A percentile compares a stretch with the other conserved stretches of the same genome.
Evolutionary conservation across 352 stramenopile genomes (phyloP).

Genomic region (Phytophthora aleatoria): DNA sequence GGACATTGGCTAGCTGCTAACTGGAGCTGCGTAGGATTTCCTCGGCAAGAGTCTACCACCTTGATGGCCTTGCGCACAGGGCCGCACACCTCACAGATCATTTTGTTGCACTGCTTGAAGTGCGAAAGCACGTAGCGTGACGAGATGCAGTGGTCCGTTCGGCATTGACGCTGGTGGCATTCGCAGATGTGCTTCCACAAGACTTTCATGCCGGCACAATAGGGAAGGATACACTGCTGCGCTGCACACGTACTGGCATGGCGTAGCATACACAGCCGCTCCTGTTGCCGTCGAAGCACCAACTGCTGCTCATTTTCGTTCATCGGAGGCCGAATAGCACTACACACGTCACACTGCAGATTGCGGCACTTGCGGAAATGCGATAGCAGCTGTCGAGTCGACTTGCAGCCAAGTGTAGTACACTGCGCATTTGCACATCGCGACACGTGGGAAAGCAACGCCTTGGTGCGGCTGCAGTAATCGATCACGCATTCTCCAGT

Average conservation of each 20-base stretch:
- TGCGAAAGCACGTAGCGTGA: constrained; percentile 89
- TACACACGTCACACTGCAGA: constrained; percentile 87
- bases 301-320: constrained; percentile 87
- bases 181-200: constrained; percentile 93
- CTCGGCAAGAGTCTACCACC: constrained; percentile 84
- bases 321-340: constrained; percentile 87
- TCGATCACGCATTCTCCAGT: constrained; percentile 74
- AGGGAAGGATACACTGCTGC: constrained; percentile 74
- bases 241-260: constrained; percentile 82
- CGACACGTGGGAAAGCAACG: constrained; percentile 80
- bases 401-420: constrained; percentile 89
- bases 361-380: constrained; percentile 90
- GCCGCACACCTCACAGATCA: constrained; percentile 90
- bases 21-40: constrained; percentile 76
- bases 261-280: constrained; percentile 87
- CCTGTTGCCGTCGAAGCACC: constrained; percentile 84
- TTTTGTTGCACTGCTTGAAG: constrained; percentile 92
- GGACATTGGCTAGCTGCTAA: constrained; percentile 68
- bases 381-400: constrained; percentile 82
- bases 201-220: constrained; percentile 89
- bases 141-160: constrained; percentile 88
- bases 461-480: constrained; percentile 84
- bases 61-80: constrained; percentile 89
- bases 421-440: constrained; percentile 85
- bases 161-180: constrained; percentile 87